A percentile compares a stretch with the other conserved stretches of the same genome.
Evolutionary conservation across 352 stramenopile genomes (phyloP).

Genomic region (Phytophthora chlamydospora): DNA sequence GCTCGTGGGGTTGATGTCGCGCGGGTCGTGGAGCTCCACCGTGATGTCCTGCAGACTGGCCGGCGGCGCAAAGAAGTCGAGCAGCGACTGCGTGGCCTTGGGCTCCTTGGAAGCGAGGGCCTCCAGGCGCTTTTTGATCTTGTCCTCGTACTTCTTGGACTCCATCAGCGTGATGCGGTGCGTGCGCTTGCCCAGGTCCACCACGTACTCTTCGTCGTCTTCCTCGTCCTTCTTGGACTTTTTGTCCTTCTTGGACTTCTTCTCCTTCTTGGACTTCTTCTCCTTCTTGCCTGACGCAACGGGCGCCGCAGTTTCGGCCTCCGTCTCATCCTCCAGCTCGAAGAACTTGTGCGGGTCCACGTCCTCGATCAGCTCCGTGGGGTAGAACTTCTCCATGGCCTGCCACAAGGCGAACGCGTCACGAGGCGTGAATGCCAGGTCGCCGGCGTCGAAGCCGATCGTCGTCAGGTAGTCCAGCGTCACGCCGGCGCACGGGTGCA

Average conservation of each 20-base stretch:
- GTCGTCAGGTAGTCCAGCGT: constrained; percentile 87
- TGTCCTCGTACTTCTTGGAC: constrained; percentile 98
- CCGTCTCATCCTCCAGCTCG: constrained; percentile 50
- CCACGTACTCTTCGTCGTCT: constrained; percentile 63
- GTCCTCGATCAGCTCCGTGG: constrained; percentile 85
- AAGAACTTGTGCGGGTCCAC: constrained; percentile 97
- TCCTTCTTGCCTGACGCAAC: constrained; percentile 56
- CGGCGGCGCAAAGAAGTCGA: constrained; percentile 82
- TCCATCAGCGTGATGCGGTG: constrained; percentile 97
- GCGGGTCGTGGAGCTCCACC: constrained; percentile 53
- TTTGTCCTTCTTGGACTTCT: constrained; percentile 73
- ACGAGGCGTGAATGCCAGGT: constrained; percentile 95
- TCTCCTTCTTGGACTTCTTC: constrained; percentile 56
- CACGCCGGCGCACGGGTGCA: constrained; percentile 86
- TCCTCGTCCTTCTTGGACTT: constrained; percentile 70
- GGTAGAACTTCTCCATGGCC: constrained; percentile 81
- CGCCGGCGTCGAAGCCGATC: constrained; percentile 80
- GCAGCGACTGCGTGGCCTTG: constrained; percentile 82
- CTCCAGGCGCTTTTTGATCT: constrained; percentile 94
- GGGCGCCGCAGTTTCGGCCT: constrained; percentile 15
- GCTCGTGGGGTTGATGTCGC: constrained; percentile 61
- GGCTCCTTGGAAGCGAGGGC: constrained; percentile 89
- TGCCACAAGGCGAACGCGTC: constrained; percentile 97
- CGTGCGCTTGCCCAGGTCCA: constrained; percentile 75
- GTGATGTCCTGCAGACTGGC: constrained; percentile 68